Evolutionary conservation across 768 basidiomycete species (phyloP), one percentile per base, ranked within the genome.

Genomic region (Russula brevipes): DNA sequence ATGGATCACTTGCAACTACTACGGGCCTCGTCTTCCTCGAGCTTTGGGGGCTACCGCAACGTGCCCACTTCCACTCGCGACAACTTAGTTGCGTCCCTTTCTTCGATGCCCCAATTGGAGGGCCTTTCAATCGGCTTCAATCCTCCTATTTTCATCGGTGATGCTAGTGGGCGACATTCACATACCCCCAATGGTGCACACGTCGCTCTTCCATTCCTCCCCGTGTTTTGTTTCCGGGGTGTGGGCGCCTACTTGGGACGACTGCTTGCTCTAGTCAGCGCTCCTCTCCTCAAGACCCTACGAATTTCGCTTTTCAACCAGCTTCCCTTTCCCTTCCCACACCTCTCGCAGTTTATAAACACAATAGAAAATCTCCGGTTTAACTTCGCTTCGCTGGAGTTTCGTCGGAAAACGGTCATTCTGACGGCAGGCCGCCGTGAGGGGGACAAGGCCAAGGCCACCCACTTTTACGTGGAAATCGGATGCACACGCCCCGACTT

Each of bases 161-260:
- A 39, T 47, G 45, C 47, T 14, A 24, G 31, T n/a, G n/a, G n/a
- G 8, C 53, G 12, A 39, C 45, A 1, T 3, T 17, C 7, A 36
- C 38, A 54, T n/a, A 12, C 30, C 3, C 36, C 17, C 9, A 45
- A 5, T 16, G 16, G 10, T 2, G 5, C 19, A 14, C n/a, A 10
- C 12, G 9, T 60, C 52, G 47, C 60, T 12, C 53, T 61, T 33
- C 54, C 35, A 33, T 31, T 44, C 45, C 53, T 61, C n/a, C 12
- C 19, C 7, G 8, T 39, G 19, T 36, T 46, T 14, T 19, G 3
- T 6, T 54, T 47, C 39, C 38, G 2, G 6, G 60, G 60, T 8
- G 10, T 14, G 10, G 14, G 11, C 5, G 35, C 31, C 19, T 57
- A 46, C n/a, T 19, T 57, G 33, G 55, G 46, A 14, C 9, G 4